Percentiles rank a stretch among this genome's conserved stretches.
Evolutionary conservation across 257 asterid species (phyloP).

Genomic region (Cruciata laevipes): DNA sequence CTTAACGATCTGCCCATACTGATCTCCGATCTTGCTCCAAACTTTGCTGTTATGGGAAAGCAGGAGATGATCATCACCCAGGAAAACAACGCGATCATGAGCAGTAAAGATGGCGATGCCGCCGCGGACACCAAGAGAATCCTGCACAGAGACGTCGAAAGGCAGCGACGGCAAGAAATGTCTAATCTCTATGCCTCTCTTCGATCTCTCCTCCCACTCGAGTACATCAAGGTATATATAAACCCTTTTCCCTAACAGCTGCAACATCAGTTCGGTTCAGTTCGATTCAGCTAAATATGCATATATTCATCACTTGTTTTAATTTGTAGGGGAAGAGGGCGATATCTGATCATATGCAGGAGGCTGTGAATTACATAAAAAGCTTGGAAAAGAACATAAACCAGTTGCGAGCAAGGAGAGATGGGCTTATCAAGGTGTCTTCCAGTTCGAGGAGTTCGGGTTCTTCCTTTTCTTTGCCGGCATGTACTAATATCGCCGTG

Average conservation of each 20-base stretch:
- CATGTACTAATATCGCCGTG: conserved; percentile 24
- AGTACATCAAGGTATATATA: conserved; percentile 32
- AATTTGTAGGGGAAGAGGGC: conserved; percentile 50
- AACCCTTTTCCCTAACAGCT: too few species aligned
- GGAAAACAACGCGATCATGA: too few species aligned
- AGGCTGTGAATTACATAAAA: conserved; percentile 42
- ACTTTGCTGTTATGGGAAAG: not conserved
- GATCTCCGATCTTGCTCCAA: not conserved
- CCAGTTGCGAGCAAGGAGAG: conserved; percentile 23
- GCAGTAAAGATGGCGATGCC: not conserved
- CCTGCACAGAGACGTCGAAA: conserved; percentile 29
- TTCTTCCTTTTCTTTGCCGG: conserved; percentile 13
- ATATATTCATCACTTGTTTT: too few species aligned
- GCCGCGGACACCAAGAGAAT: conserved; percentile 7
- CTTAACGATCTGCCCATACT: conserved; percentile 6
- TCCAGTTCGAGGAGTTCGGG: not conserved
- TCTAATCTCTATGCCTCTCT: conserved; percentile 6
- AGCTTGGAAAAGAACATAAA: conserved; percentile 22
- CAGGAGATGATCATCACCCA: not conserved
- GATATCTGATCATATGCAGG: conserved; percentile 47
- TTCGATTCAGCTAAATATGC: not conserved
- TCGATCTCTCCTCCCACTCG: conserved; percentile 22
- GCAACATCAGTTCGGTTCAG: not conserved
- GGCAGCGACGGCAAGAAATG: conserved; percentile 46
- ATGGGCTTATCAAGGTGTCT: not conserved